phyloP scores from a whole-genome alignment of 2,329 filamentous ascomycete species.

The Fusarium acutatum region DNA sequence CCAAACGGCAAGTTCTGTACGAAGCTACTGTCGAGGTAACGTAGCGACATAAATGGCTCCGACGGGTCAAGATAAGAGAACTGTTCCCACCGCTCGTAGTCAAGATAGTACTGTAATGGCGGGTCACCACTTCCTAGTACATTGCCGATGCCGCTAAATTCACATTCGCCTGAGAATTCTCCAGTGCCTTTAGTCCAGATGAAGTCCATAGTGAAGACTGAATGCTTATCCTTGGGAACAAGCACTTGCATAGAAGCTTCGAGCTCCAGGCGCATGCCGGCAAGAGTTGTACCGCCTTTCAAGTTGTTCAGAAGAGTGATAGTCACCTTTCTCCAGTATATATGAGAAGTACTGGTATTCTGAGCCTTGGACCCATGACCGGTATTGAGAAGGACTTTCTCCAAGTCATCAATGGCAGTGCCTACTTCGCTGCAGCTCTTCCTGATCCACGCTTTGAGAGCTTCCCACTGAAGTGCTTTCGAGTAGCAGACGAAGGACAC shows the following conservation, averaged over 20 bases:
- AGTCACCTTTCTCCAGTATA: background rate
- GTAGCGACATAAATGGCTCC: background rate
- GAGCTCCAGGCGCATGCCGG: background rate
- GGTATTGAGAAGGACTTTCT: rapidly evolving
- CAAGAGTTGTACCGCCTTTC: rapidly evolving
- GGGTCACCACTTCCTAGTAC: rapidly evolving
- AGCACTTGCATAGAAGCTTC: background rate
- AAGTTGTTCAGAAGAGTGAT: rapidly evolving
- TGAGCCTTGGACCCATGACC: rapidly evolving
- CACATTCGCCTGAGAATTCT: rapidly evolving
- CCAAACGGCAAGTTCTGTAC: rapidly evolving
- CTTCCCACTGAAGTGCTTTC: background rate
- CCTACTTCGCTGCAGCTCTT: background rate
- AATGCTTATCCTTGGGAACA: background rate
- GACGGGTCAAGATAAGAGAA: rapidly evolving
- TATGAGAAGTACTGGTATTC: background rate
- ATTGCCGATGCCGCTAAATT: rapidly evolving
- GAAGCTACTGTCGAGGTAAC: background rate
- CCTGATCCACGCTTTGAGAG: rapidly evolving
- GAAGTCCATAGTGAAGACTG: background rate
- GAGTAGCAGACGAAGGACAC: background rate
- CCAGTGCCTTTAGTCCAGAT: background rate
- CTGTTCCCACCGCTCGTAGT: background rate
- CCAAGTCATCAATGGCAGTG: background rate
- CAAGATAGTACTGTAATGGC: background rate